Conservation (phyloP, 75 land plant species). For the Ceratopteris richardii region DNA sequence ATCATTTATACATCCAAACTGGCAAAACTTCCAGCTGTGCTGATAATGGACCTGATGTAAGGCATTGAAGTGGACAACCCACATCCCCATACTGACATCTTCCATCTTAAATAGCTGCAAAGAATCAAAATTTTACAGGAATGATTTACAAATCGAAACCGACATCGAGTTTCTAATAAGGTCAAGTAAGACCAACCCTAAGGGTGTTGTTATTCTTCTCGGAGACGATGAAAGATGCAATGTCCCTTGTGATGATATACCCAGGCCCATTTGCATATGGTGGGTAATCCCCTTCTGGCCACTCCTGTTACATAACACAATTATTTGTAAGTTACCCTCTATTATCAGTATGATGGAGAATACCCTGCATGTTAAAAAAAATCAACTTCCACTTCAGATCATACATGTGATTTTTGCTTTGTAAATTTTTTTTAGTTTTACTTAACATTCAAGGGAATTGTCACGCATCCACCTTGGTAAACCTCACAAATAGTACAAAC, state of each 20-base stretch:
- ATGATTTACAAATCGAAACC: too few relatives aligned
- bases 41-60: conserved; percentile 31
- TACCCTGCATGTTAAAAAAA: too few relatives aligned
- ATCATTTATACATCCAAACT: conserved; percentile 43
- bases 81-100: conserved; percentile 64
- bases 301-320: conserved; percentile 59
- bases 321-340: too few relatives aligned
- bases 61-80: conserved; percentile 42
- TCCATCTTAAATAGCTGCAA: conserved; percentile 61
- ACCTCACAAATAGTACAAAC: too few relatives aligned
- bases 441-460: too few relatives aligned
- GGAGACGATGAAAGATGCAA: conserved; percentile 44
- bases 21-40: conserved; percentile 46
- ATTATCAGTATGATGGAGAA: too few relatives aligned
- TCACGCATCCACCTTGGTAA: too few relatives aligned
- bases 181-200: conserved; percentile 44
- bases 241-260: conserved; percentile 49
- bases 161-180: too few relatives aligned
- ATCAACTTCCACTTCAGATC: too few relatives aligned
- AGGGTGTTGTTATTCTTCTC: conserved; percentile 32
- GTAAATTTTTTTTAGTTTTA: too few relatives aligned
- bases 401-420: too few relatives aligned
- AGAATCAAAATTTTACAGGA: too few relatives aligned
- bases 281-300: conserved; percentile 47
- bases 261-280: conserved; percentile 76